Base-by-base conservation (phyloP, 2,329 filamentous ascomycete species). In the Scytalidium sp. region DNA sequence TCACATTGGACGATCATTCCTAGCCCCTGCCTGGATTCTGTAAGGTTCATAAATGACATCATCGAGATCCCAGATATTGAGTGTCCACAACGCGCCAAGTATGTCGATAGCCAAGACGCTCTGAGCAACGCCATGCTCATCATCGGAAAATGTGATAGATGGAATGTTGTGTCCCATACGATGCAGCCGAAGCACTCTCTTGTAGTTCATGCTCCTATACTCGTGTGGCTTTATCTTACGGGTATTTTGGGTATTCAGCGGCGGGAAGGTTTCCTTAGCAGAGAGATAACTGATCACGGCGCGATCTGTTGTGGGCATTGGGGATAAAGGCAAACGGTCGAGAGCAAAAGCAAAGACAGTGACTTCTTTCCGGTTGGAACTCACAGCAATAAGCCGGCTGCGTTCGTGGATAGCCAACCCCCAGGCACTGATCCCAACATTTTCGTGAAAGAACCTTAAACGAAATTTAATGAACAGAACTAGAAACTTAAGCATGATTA, bases 311-410 rank as follows among this genome's bases (percentile, higher is more conserved):
- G 41, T 9, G n/a, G 21, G 3, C 11, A 7, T 6, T 19, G 19
- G 7, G 6, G 41, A 19, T 5, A 21, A 19, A 19, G 41, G 19
- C 19, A 11, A 23, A 6, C 19, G 19, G 15, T 32, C 11, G 20
- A 53, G 61, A 4, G 73, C 74, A 55, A 75, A 72, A 1, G 75
- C 76, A 58, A 82, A 83, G 1, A 83, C 73, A 1, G 72, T 76
- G 22, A 88, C 76, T 15, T 71, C 61, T 19, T 75, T 72, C 0
- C 77, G 80, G 64, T 99, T 99, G 0, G 88, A 84, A 59, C 88
- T 89, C 36, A 95, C 85, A 1, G 93, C 94, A 54, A 99, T 87
- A 53, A 97, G 73, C 0, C 92, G 83, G n/a, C 89, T 90, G 54
- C 84, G 73, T 53, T 82, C 78, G 65, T 97, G 93, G 10, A 96